phyloP scores from a whole-genome alignment of 176 grass and related monocot species.

The sorghum (Sorghum bicolor) region Sorghum_bicolor_NCBIv3 NC_012872.2:69478001-69478500 shows the following conservation, averaged over 20 bases:
- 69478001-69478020: neutral
- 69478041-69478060: slow-evolving; percentile 19
- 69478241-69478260: neutral
- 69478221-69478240: slow-evolving; percentile 1
- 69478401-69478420: neutral
- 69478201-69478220: neutral
- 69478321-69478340: slow-evolving; percentile 27
- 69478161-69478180: neutral
- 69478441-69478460: slow-evolving; percentile 7
- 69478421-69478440: neutral
- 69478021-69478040: neutral
- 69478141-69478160: neutral
- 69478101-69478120: slow-evolving; percentile 22
- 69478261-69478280: neutral
- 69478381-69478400: neutral
- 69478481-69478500: neutral
- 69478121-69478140: neutral
- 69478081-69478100: neutral
- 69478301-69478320: slow-evolving; percentile 16
- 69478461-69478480: neutral
- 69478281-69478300: neutral
- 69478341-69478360: neutral
- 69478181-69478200: slow-evolving; percentile 24
- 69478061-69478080: slow-evolving; percentile 20
- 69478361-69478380: slow-evolving; percentile 36